Evolutionary conservation across 2,329 filamentous ascomycete species (phyloP), one percentile per base, ranked within the genome.

Genomic region (Alternaria arbusti): DNA sequence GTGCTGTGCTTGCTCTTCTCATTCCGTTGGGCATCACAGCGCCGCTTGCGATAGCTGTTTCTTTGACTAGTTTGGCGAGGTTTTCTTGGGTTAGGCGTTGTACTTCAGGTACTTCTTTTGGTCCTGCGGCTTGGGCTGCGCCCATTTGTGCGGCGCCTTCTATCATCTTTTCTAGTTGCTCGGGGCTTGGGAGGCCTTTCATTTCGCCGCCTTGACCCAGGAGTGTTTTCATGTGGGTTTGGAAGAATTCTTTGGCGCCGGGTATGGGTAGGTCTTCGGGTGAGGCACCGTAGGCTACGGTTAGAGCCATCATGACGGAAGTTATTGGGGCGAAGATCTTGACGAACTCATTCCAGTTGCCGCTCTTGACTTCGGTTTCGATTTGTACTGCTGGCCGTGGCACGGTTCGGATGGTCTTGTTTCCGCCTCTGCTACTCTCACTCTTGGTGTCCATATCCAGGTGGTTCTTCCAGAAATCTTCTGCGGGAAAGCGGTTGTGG

Each of bases 401-500:
- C 2, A 78, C 70, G 26, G 64, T 76, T 17, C 76, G 73, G 23
- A 77, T 80, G 69, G 59, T 80, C 68, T 73, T 79, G 61, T 71
- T 79, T 23, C 66, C 66, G 22, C 66, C 74, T 23, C 72, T 76
- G 70, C 76, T 63, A 12, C 51, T 60, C 36, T 63, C 61, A 15
- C 61, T 81, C 66, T 63, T 72, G 12, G 73, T 72, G 30, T 66
- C 73, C 68, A 75, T 75, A 30, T 81, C 81, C 8, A 82, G 78
- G 52, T 79, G 77, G 12, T 80, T 72, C 55, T 81, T 80, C 79
- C 79, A 81, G 43, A 76, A 79, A 25, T 88, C 83, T 67, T 91
- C 90, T 5, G 89, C 85, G 0, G 96, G 96, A 74, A 98, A 97
- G 20, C 90, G 87, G 4, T 91, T 93, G 3, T 90, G 94, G 17